Evolutionary conservation across 345 rosid genomes (phyloP).

Genomic region (Brassica rapa): DNA sequence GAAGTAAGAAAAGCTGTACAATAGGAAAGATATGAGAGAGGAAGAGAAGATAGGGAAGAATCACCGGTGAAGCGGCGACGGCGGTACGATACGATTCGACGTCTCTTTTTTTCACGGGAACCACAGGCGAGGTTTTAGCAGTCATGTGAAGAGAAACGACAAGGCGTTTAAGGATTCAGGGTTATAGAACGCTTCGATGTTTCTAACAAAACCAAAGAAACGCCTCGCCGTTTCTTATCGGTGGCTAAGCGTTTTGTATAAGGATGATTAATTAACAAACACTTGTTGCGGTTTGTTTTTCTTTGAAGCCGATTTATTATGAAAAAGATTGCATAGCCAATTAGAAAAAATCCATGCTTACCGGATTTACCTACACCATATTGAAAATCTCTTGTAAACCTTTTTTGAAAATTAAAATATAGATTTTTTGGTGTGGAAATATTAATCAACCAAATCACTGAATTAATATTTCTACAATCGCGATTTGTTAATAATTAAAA

Average conservation of each 20-base stretch:
- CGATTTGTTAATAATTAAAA: too few relatives aligned
- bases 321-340: too few relatives aligned
- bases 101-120: neutral
- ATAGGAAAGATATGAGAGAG: neutral
- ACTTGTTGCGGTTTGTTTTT: too few relatives aligned
- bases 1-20: neutral
- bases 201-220: neutral
- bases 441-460: too few relatives aligned
- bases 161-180: neutral
- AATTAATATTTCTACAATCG: too few relatives aligned
- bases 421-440: too few relatives aligned
- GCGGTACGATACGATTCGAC: conserved; percentile 9
- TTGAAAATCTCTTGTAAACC: too few relatives aligned
- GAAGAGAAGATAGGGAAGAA: neutral
- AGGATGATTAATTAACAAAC: too few relatives aligned
- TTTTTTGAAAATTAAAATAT: too few relatives aligned
- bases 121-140: conserved; percentile 24
- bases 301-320: too few relatives aligned
- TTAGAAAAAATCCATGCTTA: too few relatives aligned
- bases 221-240: neutral
- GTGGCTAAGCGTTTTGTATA: neutral
- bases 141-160: neutral
- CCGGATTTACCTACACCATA: too few relatives aligned
- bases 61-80: conserved; percentile 21
- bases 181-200: neutral